Evolutionary conservation across 257 asterid genomes (phyloP).

Genomic region (Plantago elongata): DNA sequence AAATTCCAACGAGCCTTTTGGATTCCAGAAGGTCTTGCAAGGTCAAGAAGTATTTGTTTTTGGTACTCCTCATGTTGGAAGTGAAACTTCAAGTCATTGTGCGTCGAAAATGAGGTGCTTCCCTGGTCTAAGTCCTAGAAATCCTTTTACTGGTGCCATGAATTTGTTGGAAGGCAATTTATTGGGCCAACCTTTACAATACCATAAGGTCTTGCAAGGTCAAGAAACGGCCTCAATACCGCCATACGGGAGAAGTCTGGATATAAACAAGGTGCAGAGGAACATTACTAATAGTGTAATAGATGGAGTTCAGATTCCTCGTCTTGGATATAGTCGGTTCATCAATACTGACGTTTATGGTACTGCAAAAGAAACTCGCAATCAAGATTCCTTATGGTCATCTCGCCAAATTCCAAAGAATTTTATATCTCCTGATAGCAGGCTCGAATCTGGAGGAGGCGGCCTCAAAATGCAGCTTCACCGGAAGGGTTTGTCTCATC

Average conservation of each 20-base stretch:
- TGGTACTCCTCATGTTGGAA: constrained; percentile 37
- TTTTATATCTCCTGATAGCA: constrained; percentile 16
- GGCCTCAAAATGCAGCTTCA: constrained; percentile 23
- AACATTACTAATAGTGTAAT: constrained; percentile 22
- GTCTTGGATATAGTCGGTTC: constrained; percentile 46
- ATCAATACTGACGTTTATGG: background rate
- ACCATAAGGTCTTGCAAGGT: constrained; percentile 97
- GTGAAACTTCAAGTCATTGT: constrained; percentile 40
- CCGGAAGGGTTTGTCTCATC: no score
- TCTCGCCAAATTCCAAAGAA: no score
- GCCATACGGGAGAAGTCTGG: constrained; percentile 38
- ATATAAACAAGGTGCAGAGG: constrained; percentile 27
- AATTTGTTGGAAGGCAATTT: background rate
- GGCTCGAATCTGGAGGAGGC: constrained; percentile 19
- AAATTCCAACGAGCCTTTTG: constrained; percentile 59
- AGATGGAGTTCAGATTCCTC: constrained; percentile 37
- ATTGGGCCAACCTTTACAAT: background rate
- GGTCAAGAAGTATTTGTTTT: constrained; percentile 93
- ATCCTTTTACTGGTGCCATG: background rate
- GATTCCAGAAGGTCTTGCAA: constrained; percentile 99
- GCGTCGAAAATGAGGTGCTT: constrained; percentile 41
- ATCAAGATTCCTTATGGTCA: constrained; percentile 26
- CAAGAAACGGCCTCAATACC: constrained; percentile 63
- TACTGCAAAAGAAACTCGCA: constrained; percentile 8
- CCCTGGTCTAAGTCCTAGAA: constrained; percentile 24